Conservation (phyloP, 305 asterid species). For the Ajuga reptans region DNA sequence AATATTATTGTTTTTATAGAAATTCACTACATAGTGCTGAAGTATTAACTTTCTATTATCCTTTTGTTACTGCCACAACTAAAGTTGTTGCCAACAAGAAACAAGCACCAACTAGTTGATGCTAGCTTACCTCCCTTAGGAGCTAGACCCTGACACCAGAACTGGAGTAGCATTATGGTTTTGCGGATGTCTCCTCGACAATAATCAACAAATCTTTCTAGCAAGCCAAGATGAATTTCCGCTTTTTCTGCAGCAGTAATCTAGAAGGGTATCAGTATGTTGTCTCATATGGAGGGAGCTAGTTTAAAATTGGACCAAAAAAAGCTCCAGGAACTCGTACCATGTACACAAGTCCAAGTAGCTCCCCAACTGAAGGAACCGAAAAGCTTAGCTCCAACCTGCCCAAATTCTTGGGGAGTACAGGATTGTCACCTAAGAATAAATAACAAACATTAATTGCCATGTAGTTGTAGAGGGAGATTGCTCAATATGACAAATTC, state of each 20-base stretch:
- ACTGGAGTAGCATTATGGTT: constrained; percentile 78
- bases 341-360: constrained; percentile 46
- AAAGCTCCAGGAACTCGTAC: constrained; percentile 35
- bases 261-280: constrained; percentile 38
- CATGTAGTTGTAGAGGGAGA: constrained; percentile 10
- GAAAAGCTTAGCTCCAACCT: constrained; percentile 60
- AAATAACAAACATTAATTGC: constrained; percentile 22
- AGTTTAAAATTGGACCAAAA: constrained; percentile 6
- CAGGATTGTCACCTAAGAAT: constrained; percentile 55
- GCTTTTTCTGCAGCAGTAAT: constrained; percentile 68
- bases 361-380: constrained; percentile 57
- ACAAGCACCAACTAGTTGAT: constrained; percentile 23
- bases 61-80: neutral
- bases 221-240: constrained; percentile 49
- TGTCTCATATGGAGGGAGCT: constrained; percentile 17
- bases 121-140: constrained; percentile 43
- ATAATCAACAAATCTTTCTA: constrained; percentile 54
- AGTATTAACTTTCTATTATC: neutral
- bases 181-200: constrained; percentile 85
- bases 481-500: constrained; percentile 8
- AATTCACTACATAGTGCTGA: neutral
- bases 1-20: neutral
- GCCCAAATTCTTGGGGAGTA: constrained; percentile 73
- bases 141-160: constrained; percentile 81
- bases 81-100: constrained; percentile 16